Evolutionary conservation across 2,329 filamentous ascomycete genomes (phyloP).

Genomic region (Sphaerostilbella broomeana): DNA sequence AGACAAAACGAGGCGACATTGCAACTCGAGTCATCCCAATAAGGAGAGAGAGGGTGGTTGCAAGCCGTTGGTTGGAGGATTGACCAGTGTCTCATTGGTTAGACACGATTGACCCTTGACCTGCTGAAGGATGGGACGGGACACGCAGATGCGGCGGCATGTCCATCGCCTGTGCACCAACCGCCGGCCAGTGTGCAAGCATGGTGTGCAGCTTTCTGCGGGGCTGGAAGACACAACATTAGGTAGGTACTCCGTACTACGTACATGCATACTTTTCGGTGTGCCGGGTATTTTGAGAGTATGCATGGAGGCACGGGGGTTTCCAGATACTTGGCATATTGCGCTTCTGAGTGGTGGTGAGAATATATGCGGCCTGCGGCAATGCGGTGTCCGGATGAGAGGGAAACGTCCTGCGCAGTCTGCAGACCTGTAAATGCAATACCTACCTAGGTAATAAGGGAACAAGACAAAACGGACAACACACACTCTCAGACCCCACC

Average conservation of each 20-base stretch:
- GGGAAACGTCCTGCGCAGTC: no score
- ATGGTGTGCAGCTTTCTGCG: neutral
- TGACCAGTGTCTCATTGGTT: conserved; percentile 6
- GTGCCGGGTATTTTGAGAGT: no score
- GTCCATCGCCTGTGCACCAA: conserved; percentile 6
- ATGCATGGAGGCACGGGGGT: no score
- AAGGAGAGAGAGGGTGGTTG: neutral
- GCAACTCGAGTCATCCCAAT: neutral
- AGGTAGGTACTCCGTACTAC: neutral
- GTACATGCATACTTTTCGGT: no score
- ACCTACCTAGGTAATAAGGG: no score
- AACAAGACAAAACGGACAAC: no score
- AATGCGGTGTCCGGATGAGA: no score
- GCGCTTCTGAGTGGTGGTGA: no score
- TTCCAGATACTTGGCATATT: no score
- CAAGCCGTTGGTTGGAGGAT: conserved; percentile 2
- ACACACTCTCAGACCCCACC: no score
- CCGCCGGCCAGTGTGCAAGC: conserved; percentile 3
- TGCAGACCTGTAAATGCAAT: no score
- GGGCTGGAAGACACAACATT: neutral
- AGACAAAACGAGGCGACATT: neutral
- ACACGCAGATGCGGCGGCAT: conserved; percentile 5
- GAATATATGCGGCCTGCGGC: no score
- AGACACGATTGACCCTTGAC: conserved; percentile 13
- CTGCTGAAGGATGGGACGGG: conserved; percentile 16